These are phyloP conservation scores for Trifolium fragiferum DNA, from an alignment of 306 rosid genomes.

Conservation along the genomic window DNA sequence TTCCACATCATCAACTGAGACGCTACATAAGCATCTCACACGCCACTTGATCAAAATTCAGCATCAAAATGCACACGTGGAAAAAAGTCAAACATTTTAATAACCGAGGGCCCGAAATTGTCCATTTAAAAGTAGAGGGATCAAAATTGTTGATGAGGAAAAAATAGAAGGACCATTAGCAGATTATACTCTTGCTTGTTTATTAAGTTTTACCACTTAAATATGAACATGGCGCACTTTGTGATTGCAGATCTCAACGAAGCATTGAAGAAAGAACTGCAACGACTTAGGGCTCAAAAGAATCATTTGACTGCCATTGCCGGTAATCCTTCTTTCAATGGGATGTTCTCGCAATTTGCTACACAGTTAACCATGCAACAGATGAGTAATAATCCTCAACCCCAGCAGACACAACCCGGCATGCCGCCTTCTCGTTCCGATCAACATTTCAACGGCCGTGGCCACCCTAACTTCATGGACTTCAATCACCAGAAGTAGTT, in stretches of 20 bases:
- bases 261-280: slow-evolving; percentile 80
- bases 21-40: background rate
- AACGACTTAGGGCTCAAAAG: slow-evolving; percentile 80
- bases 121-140: background rate
- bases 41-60: background rate
- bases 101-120: background rate
- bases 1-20: background rate
- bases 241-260: slow-evolving; percentile 72
- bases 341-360: slow-evolving; percentile 65
- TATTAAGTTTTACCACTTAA: background rate
- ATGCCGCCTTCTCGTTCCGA: slow-evolving; percentile 51
- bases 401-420: slow-evolving; percentile 62
- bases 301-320: slow-evolving; percentile 50
- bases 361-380: slow-evolving; percentile 62
- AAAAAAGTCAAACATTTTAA: too few relatives aligned
- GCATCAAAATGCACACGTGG: background rate
- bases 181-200: background rate
- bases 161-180: background rate
- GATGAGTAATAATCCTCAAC: slow-evolving; percentile 45
- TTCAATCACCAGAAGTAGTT: slow-evolving; percentile 54
- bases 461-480: slow-evolving; percentile 59
- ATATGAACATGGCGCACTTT: background rate
- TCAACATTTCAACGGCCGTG: slow-evolving; percentile 49
- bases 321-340: slow-evolving; percentile 63
- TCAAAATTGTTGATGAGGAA: background rate